phyloP scores from a whole-genome alignment of 2,329 filamentous ascomycete species.

The Aspergillus fumigatus region DNA sequence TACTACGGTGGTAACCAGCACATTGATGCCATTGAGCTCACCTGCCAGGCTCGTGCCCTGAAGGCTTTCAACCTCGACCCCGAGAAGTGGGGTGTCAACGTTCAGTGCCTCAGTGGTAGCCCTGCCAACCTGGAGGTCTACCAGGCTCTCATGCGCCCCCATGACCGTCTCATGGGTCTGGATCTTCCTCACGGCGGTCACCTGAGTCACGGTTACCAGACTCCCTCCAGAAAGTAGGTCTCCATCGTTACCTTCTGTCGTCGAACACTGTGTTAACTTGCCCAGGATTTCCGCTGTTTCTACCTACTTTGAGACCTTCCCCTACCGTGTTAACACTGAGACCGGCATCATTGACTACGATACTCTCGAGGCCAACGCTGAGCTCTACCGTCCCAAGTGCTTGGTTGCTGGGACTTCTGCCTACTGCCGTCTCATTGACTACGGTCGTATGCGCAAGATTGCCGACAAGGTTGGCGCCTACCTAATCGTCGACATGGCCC shows the following conservation, averaged over 20 bases:
- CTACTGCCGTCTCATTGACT: constrained; percentile 94
- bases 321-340: constrained; percentile 83
- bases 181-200: constrained; percentile 96
- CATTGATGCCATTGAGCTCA: constrained; percentile 92
- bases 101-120: constrained; percentile 87
- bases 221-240: constrained; percentile 73
- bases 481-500: constrained; percentile 92
- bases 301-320: constrained; percentile 97
- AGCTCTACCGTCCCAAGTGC: constrained; percentile 89
- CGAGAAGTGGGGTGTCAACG: constrained; percentile 96
- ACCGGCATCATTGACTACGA: constrained; percentile 96
- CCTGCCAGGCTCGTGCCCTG: constrained; percentile 91
- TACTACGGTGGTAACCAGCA: constrained; percentile 99
- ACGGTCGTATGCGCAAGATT: constrained; percentile 84
- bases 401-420: constrained; percentile 93
- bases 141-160: constrained; percentile 86
- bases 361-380: constrained; percentile 78
- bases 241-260: not conserved
- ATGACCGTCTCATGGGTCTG: constrained; percentile 94
- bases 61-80: constrained; percentile 82
- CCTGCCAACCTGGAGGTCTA: constrained; percentile 98
- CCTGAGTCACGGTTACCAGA: constrained; percentile 95
- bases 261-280: not conserved
- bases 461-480: constrained; percentile 90
- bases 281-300: constrained; percentile 88